Percentiles rank a stretch among this genome's conserved stretches.
Evolutionary conservation across 2,329 filamentous ascomycete genomes (phyloP).

Genomic region (Metarhizium brunneum): DNA sequence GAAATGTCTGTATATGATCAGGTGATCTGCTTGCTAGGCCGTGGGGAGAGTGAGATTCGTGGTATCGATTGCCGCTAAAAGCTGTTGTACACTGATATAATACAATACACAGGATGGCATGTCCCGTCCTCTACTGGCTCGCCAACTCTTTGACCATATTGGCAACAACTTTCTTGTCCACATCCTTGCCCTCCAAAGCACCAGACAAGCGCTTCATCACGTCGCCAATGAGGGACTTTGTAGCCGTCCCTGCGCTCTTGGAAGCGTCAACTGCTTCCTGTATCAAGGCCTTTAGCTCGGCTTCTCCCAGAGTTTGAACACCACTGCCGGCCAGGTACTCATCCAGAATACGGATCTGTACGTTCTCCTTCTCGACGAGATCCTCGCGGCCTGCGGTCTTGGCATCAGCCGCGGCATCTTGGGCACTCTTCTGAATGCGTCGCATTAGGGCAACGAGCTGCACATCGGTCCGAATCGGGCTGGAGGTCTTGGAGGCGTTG

Average conservation of each 20-base stretch:
- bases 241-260: constrained; percentile 32
- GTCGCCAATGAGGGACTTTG: constrained; percentile 44
- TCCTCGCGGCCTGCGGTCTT: constrained; percentile 54
- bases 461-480: constrained; percentile 61
- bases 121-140: constrained; percentile 7
- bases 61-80: background rate
- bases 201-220: constrained; percentile 53
- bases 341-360: constrained; percentile 54
- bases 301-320: constrained; percentile 47
- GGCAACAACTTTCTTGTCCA: constrained; percentile 53
- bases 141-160: constrained; percentile 48
- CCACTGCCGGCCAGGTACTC: constrained; percentile 53
- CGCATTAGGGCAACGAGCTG: constrained; percentile 60
- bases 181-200: constrained; percentile 50
- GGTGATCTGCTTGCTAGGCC: background rate
- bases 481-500: constrained; percentile 65
- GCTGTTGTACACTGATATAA: background rate
- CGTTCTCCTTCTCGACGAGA: constrained; percentile 60
- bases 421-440: constrained; percentile 48
- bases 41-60: background rate
- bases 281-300: constrained; percentile 48
- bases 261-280: constrained; percentile 40
- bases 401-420: constrained; percentile 56
- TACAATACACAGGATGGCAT: background rate
- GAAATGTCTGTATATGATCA: background rate